These are phyloP conservation scores for Potentilla sterilis DNA, from an alignment of 306 rosid genomes.

Conservation along the genomic window DNA sequence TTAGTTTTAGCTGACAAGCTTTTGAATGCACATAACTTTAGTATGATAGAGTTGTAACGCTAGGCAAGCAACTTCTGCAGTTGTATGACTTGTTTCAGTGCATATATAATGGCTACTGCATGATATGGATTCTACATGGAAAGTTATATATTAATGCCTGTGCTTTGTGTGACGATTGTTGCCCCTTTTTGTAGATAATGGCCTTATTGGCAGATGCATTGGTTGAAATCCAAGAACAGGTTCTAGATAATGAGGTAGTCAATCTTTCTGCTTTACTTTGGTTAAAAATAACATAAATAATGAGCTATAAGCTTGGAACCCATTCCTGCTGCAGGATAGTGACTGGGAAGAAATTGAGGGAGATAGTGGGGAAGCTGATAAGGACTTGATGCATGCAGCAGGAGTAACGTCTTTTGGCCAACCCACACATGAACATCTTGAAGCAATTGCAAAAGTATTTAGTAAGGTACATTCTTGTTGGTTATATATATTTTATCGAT, in stretches of 20 bases:
- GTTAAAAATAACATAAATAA: not conserved
- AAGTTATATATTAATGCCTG: not conserved
- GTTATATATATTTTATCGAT: not conserved
- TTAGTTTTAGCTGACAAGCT: slow-evolving; percentile 2
- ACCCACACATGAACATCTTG: slow-evolving; percentile 70
- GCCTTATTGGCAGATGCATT: slow-evolving; percentile 79
- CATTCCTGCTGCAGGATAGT: slow-evolving; percentile 59
- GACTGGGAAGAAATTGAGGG: slow-evolving; percentile 90
- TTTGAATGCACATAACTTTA: not conserved
- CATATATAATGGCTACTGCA: not conserved
- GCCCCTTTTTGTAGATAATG: slow-evolving; percentile 56
- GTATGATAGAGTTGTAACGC: not conserved
- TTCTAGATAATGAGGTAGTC: slow-evolving; percentile 63
- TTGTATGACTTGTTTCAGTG: not conserved
- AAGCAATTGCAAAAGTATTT: slow-evolving; percentile 76
- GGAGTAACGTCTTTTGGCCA: slow-evolving; percentile 52
- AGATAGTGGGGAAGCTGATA: slow-evolving; percentile 46
- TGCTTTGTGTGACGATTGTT: not conserved
- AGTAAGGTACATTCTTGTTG: slow-evolving; percentile 52
- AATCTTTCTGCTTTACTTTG: slow-evolving; percentile 5
- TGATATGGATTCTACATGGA: not conserved
- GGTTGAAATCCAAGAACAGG: slow-evolving; percentile 85
- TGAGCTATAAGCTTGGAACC: slow-evolving; percentile 10
- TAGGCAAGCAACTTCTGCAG: not conserved
- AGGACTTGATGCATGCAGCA: slow-evolving; percentile 46